Conservation (phyloP, 768 basidiomycete species). For the Lactifluus piperatus region DNA sequence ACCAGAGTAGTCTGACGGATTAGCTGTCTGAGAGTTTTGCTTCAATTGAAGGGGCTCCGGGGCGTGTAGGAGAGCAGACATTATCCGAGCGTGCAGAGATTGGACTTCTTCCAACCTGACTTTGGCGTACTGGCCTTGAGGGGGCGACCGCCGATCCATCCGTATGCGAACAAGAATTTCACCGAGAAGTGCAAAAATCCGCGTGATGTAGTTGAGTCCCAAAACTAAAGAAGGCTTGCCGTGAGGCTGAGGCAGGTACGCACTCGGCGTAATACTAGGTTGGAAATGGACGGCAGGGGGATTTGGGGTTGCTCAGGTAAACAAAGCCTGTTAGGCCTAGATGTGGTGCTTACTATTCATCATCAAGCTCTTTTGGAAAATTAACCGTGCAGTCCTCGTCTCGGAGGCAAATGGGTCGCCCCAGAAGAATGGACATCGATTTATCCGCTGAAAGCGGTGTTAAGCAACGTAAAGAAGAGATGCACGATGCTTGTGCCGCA, state of each 20-base stretch:
- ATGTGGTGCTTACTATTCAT: slow-evolving; percentile 67
- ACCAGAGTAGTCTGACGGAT: slow-evolving; percentile 54
- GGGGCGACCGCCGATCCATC: slow-evolving; percentile 80
- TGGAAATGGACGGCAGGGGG: background rate
- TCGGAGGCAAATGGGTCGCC: slow-evolving; percentile 75
- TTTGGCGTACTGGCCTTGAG: slow-evolving; percentile 78
- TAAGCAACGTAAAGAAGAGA: slow-evolving; percentile 5
- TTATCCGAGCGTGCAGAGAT: slow-evolving; percentile 67
- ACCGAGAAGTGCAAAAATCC: slow-evolving; percentile 78
- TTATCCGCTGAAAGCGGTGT: slow-evolving; percentile 57
- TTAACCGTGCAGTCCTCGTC: slow-evolving; percentile 89
- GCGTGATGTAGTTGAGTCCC: slow-evolving; percentile 79
- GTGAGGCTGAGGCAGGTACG: slow-evolving; percentile 80
- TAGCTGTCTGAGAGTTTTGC: slow-evolving; percentile 38
- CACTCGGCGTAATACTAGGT: slow-evolving; percentile 69
- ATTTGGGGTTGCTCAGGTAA: slow-evolving; percentile 4
- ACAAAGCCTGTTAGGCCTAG: slow-evolving; percentile 18
- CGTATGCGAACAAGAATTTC: slow-evolving; percentile 83
- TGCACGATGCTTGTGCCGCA: slow-evolving; percentile 28
- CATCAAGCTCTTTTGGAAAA: slow-evolving; percentile 82
- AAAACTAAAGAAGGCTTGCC: slow-evolving; percentile 79
- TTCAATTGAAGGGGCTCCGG: slow-evolving; percentile 72
- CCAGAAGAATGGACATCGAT: slow-evolving; percentile 79
- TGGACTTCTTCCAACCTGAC: slow-evolving; percentile 80
- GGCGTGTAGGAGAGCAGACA: slow-evolving; percentile 62